phyloP scores from a whole-genome alignment of 768 basidiomycete species.

The Hericium alpestre region DNA sequence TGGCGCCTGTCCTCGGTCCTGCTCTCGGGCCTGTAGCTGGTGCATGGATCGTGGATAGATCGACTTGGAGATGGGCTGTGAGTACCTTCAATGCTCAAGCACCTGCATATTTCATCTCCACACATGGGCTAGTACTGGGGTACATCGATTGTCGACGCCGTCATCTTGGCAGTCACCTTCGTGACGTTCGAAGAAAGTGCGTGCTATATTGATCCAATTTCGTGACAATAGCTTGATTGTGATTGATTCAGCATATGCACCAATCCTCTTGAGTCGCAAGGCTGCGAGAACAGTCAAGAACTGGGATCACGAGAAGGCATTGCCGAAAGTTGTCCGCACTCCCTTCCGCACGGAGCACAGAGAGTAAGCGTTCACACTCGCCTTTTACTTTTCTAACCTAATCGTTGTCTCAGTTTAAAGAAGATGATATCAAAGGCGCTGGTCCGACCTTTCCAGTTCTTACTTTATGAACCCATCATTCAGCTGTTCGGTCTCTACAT shows the following conservation, averaged over 20 bases:
- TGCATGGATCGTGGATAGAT: conserved; percentile 52
- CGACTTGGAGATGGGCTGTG: conserved; percentile 68
- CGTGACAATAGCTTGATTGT: background rate
- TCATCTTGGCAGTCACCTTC: conserved; percentile 29
- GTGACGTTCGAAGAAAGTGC: background rate
- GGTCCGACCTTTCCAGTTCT: conserved; percentile 56
- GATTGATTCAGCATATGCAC: background rate
- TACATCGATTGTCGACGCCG: conserved; percentile 35
- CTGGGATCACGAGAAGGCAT: background rate
- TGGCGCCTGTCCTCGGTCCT: conserved; percentile 58
- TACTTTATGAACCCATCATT: conserved; percentile 53
- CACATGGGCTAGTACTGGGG: background rate
- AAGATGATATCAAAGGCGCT: conserved; percentile 42
- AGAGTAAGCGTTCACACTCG: conserved; percentile 16
- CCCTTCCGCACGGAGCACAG: conserved; percentile 24
- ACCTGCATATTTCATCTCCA: background rate
- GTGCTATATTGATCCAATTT: background rate
- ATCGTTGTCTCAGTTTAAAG: background rate
- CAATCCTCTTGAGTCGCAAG: background rate
- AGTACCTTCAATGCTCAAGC: background rate
- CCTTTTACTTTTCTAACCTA: conserved; percentile 1
- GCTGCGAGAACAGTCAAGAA: background rate
- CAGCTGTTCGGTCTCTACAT: conserved; percentile 60
- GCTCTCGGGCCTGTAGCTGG: conserved; percentile 58
- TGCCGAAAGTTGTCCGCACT: background rate